Evolutionary conservation across 2,329 filamentous ascomycete species (phyloP), one percentile per base, ranked within the genome.

Genomic region (Fusarium coffeatum): DNA sequence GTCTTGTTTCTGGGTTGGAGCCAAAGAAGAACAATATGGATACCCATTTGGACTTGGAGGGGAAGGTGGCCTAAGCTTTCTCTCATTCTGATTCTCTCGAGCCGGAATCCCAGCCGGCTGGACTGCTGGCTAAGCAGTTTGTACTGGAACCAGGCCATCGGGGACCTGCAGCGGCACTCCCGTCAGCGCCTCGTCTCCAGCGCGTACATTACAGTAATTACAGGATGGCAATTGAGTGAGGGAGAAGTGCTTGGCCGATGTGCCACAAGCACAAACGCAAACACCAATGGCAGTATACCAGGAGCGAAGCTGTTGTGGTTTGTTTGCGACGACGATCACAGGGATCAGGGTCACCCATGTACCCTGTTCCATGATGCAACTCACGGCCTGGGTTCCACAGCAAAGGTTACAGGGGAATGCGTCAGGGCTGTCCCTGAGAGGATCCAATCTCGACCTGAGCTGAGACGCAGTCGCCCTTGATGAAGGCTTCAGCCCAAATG

Each of bases 321-420:
- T 57, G 70, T 67, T 67, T 67, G 56, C 57, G 47, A 54, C 43
- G 46, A 58, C 43, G 55, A 57, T 68, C 61, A 49, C 64, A 65
- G 57, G 54, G 64, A 68, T 57, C 27, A 47, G 48, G 57, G 30
- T 45, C 25, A 49, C 30, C 55, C 63, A 59, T 60, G 60, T 48
- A 27, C 54, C 47, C n/a, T 66, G 47, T 47, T 56, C 64, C 64
- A 68, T 60, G 68, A 68, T 71, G 53, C 32, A 69, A 55, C 69
- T 55, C 58, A 60, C 46, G 60, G 48, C 49, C 27, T 41, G 20
- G 72, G 72, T 53, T 47, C 71, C 63, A 70, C 72, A 55, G 4
- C 22, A 28, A 28, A 37, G 34, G 18, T 64, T 37, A 42, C 60
- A 73, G 61, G 68, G 72, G 37, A 20, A 34, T 22, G 37, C 46